Evolutionary conservation across 2,329 filamentous ascomycete genomes (phyloP).

Genomic region (Colletotrichum melonis): DNA sequence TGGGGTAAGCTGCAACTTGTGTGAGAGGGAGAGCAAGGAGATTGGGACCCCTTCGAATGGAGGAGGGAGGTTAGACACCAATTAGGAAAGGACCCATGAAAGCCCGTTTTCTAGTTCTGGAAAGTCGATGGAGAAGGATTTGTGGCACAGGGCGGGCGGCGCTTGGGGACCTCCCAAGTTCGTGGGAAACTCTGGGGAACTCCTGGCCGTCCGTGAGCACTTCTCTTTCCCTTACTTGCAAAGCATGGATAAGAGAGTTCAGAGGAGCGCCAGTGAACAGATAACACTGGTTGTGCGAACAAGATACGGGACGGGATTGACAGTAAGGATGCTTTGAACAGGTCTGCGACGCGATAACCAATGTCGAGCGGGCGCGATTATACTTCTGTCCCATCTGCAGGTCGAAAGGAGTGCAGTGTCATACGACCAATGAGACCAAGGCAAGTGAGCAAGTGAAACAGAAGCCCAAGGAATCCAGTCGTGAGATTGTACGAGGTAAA

Average conservation of each 20-base stretch:
- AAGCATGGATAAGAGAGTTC: background rate
- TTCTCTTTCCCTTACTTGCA: background rate
- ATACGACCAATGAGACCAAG: constrained; percentile 26
- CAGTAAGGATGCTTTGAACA: constrained; percentile 20
- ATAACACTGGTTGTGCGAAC: background rate
- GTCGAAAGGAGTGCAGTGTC: constrained; percentile 36
- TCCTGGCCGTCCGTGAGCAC: background rate
- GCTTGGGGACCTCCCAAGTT: constrained; percentile 8
- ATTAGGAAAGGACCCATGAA: constrained; percentile 5
- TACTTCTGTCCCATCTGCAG: constrained; percentile 30
- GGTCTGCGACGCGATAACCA: constrained; percentile 20
- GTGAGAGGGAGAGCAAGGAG: background rate
- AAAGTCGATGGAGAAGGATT: constrained; percentile 7
- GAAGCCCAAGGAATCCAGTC: constrained; percentile 34
- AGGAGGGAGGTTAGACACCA: background rate
- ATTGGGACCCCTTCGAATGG: background rate
- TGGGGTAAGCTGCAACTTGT: background rate
- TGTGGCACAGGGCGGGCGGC: background rate
- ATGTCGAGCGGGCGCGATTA: constrained; percentile 1
- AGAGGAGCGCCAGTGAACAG: background rate
- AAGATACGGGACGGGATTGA: constrained; percentile 20
- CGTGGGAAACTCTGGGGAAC: constrained; percentile 1
- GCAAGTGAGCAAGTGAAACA: constrained; percentile 36
- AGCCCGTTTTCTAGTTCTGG: constrained; percentile 5
- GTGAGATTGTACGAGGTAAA: constrained; percentile 22